Evolutionary conservation across 2,329 filamentous ascomycete genomes (phyloP).

Genomic region (Celoporthe dispersa): DNA sequence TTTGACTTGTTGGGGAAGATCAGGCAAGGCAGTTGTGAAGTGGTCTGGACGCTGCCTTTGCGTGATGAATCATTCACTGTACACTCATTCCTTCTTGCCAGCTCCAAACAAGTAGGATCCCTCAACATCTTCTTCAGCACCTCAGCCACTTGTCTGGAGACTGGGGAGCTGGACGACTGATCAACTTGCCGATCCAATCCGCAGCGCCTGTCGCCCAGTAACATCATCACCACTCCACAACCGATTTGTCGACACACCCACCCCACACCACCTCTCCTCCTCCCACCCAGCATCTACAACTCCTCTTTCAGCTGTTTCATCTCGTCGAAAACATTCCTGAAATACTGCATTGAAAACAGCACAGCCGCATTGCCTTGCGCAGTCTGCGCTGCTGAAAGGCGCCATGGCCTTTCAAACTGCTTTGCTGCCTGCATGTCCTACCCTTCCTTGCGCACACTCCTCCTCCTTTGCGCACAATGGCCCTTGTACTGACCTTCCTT

Average conservation of each 20-base stretch:
- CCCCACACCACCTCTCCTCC: neutral
- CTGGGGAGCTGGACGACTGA: slow-evolving; percentile 2
- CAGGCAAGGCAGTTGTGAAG: slow-evolving; percentile 12
- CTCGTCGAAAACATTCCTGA: neutral
- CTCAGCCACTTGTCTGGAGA: neutral
- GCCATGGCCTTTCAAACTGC: slow-evolving; percentile 30
- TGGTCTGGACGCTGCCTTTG: neutral
- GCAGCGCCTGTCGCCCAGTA: slow-evolving; percentile 4
- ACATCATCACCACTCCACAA: slow-evolving; percentile 10
- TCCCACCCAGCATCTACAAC: neutral
- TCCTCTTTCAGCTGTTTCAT: neutral
- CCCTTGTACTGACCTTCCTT: neutral
- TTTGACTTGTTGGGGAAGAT: slow-evolving; percentile 16
- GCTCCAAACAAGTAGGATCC: neutral
- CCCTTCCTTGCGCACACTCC: neutral
- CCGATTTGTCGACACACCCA: slow-evolving; percentile 7
- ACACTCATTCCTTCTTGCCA: neutral
- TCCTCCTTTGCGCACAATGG: neutral
- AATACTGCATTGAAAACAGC: slow-evolving; percentile 4
- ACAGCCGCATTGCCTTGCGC: slow-evolving; percentile 13
- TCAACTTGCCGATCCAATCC: slow-evolving; percentile 17
- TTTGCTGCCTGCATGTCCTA: slow-evolving; percentile 28
- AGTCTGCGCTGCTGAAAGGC: slow-evolving; percentile 24
- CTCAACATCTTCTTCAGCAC: neutral
- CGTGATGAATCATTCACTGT: neutral